phyloP scores from a whole-genome alignment of 805 yeast species.

The Candida sanyiensis region DNA sequence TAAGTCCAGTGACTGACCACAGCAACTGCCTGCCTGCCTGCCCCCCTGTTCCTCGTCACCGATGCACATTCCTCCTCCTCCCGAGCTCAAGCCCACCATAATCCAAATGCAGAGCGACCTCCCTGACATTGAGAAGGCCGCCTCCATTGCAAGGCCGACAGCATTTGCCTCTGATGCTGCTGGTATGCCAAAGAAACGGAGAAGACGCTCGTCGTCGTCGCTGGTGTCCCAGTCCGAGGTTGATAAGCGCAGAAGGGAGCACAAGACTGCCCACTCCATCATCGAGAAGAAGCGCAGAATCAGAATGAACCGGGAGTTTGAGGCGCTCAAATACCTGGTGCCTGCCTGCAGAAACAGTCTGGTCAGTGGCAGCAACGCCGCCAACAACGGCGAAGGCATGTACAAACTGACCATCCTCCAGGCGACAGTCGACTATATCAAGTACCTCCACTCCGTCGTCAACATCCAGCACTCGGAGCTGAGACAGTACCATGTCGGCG shows the following conservation, averaged over 20 bases:
- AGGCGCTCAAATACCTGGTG: constrained; percentile 66
- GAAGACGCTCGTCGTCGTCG: constrained; percentile 23
- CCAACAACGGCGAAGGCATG: constrained; percentile 48
- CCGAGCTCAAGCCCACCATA: constrained; percentile 41
- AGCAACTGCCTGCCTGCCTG: neutral
- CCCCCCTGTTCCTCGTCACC: neutral
- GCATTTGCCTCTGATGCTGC: neutral
- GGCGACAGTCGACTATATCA: constrained; percentile 76
- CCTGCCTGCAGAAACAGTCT: constrained; percentile 63
- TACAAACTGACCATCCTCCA: constrained; percentile 77
- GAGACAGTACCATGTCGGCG: constrained; percentile 16
- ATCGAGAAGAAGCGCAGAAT: constrained; percentile 76
- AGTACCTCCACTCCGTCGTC: constrained; percentile 58
- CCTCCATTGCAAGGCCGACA: neutral
- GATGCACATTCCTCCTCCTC: constrained; percentile 37
- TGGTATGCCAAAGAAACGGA: constrained; percentile 17
- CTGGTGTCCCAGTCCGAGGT: constrained; percentile 25
- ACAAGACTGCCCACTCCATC: constrained; percentile 62
- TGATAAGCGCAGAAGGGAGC: constrained; percentile 40
- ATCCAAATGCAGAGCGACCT: constrained; percentile 33
- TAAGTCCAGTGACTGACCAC: neutral
- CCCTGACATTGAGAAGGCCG: constrained; percentile 3
- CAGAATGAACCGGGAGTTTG: constrained; percentile 78
- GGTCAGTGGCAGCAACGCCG: constrained; percentile 2
- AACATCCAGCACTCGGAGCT: constrained; percentile 45